Conservation (phyloP, 1,284 basidiomycete genomes). For the Pulchroboletus neoregius region DNA sequence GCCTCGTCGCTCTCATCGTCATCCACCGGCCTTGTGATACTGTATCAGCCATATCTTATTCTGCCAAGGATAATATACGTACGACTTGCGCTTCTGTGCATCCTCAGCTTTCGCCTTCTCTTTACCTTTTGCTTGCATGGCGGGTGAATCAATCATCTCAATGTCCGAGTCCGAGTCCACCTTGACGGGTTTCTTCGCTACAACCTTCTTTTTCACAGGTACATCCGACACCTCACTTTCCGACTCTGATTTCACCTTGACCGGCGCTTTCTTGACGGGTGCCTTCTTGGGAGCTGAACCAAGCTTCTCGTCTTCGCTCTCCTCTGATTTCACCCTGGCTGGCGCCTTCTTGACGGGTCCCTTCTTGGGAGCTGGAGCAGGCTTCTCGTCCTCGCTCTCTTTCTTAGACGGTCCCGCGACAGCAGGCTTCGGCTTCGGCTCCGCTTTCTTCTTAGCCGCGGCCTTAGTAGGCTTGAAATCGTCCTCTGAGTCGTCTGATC, state of each 20-base stretch:
- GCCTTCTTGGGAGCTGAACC: conserved; percentile 30
- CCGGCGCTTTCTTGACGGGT: conserved; percentile 28
- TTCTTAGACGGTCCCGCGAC: conserved; percentile 33
- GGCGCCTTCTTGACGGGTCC: conserved; percentile 29
- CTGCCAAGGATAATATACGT: conserved; percentile 11
- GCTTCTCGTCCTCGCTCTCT: conserved; percentile 33
- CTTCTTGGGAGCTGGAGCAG: conserved; percentile 30
- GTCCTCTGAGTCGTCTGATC: conserved; percentile 59
- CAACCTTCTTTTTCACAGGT: conserved; percentile 19
- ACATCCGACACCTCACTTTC: conserved; percentile 34
- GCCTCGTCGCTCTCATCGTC: conserved; percentile 43
- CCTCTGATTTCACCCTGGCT: too few relatives aligned
- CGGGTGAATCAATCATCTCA: conserved; percentile 31
- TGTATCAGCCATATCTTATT: conserved; percentile 7
- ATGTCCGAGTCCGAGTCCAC: conserved; percentile 41
- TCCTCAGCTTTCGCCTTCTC: conserved; percentile 40
- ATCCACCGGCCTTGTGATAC: conserved; percentile 31
- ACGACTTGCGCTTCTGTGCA: conserved; percentile 55
- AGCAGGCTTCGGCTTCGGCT: conserved; percentile 32
- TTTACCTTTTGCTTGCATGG: conserved; percentile 30
- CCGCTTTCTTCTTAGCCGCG: conserved; percentile 43
- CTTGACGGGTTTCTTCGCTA: conserved; percentile 25
- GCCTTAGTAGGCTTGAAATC: conserved; percentile 76
- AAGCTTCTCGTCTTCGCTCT: too few relatives aligned
- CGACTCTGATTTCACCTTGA: conserved; percentile 35